phyloP scores from a whole-genome alignment of 108 stramenopile species.

The Licmophora abbreviata region DNA sequence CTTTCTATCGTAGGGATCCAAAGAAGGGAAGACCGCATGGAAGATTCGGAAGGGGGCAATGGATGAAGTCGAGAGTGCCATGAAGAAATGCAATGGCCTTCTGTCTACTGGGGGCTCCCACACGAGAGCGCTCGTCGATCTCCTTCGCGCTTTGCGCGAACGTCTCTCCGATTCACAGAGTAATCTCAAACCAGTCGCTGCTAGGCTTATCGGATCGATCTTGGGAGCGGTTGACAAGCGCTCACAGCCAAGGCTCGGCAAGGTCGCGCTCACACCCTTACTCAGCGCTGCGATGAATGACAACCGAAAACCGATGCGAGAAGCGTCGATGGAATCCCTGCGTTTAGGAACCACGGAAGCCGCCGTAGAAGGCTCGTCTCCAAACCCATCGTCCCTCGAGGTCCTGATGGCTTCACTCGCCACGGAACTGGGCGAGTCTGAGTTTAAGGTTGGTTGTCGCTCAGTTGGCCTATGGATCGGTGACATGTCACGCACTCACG shows the following conservation, averaged over 20 bases:
- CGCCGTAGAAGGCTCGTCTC: conserved; percentile 39
- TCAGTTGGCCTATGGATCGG: background rate
- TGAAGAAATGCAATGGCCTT: conserved; percentile 48
- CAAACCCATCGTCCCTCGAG: conserved; percentile 49
- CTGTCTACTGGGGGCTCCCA: conserved; percentile 15
- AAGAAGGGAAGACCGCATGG: conserved; percentile 81
- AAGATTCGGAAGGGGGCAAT: conserved; percentile 74
- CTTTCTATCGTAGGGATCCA: conserved; percentile 13
- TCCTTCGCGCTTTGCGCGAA: conserved; percentile 41
- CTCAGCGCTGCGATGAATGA: conserved; percentile 76
- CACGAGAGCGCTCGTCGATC: conserved; percentile 42
- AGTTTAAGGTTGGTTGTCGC: conserved; percentile 33
- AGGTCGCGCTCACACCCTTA: conserved; percentile 49
- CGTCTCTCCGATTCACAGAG: conserved; percentile 82
- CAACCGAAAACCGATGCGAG: conserved; percentile 79
- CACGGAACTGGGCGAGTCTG: conserved; percentile 57
- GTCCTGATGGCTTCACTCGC: conserved; percentile 45
- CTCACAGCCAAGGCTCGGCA: conserved; percentile 63
- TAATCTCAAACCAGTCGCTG: conserved; percentile 83
- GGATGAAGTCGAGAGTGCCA: conserved; percentile 54
- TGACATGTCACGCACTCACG: no score
- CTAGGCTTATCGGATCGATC: conserved; percentile 45
- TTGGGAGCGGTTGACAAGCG: conserved; percentile 49
- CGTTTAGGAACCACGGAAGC: conserved; percentile 25
- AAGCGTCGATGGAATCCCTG: conserved; percentile 63